phyloP scores from a whole-genome alignment of 106 monocot species.

The Platanthera zijinensis region DNA sequence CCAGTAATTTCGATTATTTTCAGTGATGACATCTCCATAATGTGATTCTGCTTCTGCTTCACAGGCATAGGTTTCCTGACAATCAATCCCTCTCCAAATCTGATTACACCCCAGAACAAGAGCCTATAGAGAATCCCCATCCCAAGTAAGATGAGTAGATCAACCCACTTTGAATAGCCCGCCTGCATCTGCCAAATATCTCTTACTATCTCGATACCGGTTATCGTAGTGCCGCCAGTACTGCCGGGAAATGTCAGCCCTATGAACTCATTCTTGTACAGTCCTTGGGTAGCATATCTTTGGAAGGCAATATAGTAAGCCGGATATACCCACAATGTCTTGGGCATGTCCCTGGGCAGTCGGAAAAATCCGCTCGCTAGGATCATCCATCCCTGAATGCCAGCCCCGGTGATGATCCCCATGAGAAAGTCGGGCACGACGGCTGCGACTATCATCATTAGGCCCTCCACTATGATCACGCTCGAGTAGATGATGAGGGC shows the following conservation, averaged over 20 bases:
- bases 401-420: slow-evolving; percentile 83
- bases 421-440: slow-evolving; percentile 69
- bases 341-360: slow-evolving; percentile 49
- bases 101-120: slow-evolving; percentile 41
- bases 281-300: slow-evolving; percentile 57
- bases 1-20: too few species aligned
- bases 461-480: slow-evolving; percentile 70
- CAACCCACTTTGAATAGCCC: slow-evolving; percentile 66
- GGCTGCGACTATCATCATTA: slow-evolving; percentile 92
- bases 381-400: slow-evolving; percentile 69
- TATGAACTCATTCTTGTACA: slow-evolving; percentile 78
- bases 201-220: slow-evolving; percentile 34
- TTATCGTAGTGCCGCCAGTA: not conserved
- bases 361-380: slow-evolving; percentile 67
- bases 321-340: slow-evolving; percentile 59
- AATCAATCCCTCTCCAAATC: slow-evolving; percentile 23
- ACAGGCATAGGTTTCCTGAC: not conserved
- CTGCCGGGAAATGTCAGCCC: slow-evolving; percentile 48
- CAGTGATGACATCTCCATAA: too few species aligned
- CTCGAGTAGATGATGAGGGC: slow-evolving; percentile 34
- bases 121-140: slow-evolving; percentile 60
- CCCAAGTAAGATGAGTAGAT: slow-evolving; percentile 46
- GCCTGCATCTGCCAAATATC: slow-evolving; percentile 42
- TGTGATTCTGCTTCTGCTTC: too few species aligned
- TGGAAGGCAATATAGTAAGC: slow-evolving; percentile 70